Evolutionary conservation across 768 basidiomycete species (phyloP), one percentile per base, ranked within the genome.

Genomic region (Chiua virens): DNA sequence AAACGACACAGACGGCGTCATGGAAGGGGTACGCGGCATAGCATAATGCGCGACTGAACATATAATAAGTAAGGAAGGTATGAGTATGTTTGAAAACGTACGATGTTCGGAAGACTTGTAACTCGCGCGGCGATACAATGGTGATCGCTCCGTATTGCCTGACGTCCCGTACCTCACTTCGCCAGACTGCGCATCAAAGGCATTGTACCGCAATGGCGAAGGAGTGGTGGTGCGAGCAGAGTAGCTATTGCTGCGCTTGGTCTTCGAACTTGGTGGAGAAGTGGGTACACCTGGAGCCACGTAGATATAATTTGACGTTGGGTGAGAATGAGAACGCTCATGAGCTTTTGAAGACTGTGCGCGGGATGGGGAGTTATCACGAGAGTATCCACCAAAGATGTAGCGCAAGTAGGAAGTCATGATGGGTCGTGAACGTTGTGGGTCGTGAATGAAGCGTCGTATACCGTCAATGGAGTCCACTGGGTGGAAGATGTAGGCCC

Each of bases 321-420:
- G 66, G 22, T 66, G 56, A 20, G 79, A 75, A 28, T 64, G 66
- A 18, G 79, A 75, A 27, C 76, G 77, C 42, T 60, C 64, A 55
- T 78, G 75, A 34, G 75, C 64, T 63, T 73, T 80, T 49, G 74
- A 53, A 42, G 64, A 56, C 54, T 59, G 53, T 43, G 59, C 57
- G 57, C 62, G 60, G 35, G 58, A 51, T 47, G 57, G 56, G 57
- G 59, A 59, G 42, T 30, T 61, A 35, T 67, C 63, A 14, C 64
- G 65, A 38, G 63, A 55, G 47, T 66, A 44, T 35, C 68, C 69
- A 38, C 76, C 75, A 50, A 78, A 78, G 57, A 77, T 66, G 52
- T 64, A 77, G 53, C 79, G 79, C 51, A 81, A 60, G 68, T 78
- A 77, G 30, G 79, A 75, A 44, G 78, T 72, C 79, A 80, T 80